Base-by-base conservation (phyloP, 805 yeast genomes). In the Schwanniomyces pseudopolymorphus region DNA sequence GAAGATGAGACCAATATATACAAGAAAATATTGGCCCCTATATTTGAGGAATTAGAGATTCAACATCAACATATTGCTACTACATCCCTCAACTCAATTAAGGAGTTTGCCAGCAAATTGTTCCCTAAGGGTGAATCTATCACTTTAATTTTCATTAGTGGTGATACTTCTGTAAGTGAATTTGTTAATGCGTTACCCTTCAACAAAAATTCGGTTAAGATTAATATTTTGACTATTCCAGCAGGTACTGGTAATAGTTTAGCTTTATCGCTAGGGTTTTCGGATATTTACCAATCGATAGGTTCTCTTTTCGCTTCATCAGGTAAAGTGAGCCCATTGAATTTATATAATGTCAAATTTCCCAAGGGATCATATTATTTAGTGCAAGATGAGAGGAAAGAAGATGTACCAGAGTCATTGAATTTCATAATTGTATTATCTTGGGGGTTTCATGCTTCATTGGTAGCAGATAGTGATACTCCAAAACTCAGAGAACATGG, bases 171-270 rank as follows among this genome's bases (percentile, higher is more conserved):
- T 1, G 69, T 89, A 4, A 81, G 78, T 42, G 97, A 91, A 61
- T 80, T 91, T 42, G 55, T 89, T 45, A 90, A 90, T 59, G 70
- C 63, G 16, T 60, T 77, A 22, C 58, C 51, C 10, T 2, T 28
- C 11, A 38, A 7, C 3, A 42, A 42, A 4, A 43, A 31, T 50
- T 16, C 19, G 5, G 37, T 46, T 2, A 37, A 43, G 1, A 44
- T 70, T 5, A 52, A 56, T 1, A 44, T 80, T 2, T 54, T 66
- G 28, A 67, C 68, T 33, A 61, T 91, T 13, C 96, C 97, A 0
- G 72, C 83, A 48, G 97, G 97, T 1, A 85, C 96, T 0, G 97
- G 96, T 0, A 91, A 91, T 61, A 90, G 96, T 1, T 70, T 89
- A 48, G 79, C 88, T 1, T 75, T 78, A 20, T 84, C 96, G 0